A percentile compares a stretch with the other conserved stretches of the same genome.
phyloP scores from a whole-genome alignment of 257 asterid genomes.

The Primulina eburnea region DNA sequence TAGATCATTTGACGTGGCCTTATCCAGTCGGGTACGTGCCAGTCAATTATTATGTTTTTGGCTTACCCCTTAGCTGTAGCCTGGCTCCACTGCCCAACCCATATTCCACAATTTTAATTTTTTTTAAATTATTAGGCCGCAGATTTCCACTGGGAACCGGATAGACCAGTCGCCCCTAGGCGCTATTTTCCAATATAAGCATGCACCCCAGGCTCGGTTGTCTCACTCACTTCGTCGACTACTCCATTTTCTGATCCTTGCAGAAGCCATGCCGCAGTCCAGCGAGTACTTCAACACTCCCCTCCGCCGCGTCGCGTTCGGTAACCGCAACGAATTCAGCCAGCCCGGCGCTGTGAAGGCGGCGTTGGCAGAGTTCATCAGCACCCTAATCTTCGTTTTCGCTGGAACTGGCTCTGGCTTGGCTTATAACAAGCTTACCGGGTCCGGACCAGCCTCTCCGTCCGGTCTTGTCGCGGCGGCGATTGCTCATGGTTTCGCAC shows the following conservation, averaged over 20 bases:
- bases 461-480: slow-evolving; percentile 3
- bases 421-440: slow-evolving; percentile 9
- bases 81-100: background rate
- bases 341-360: slow-evolving; percentile 6
- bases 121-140: background rate
- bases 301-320: background rate
- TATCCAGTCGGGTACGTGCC: background rate
- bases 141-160: background rate
- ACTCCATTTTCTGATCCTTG: background rate
- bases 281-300: background rate
- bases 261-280: background rate
- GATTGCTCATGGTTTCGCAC: slow-evolving; percentile 34
- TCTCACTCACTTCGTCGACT: background rate
- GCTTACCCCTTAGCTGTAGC: background rate
- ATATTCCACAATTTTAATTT: background rate
- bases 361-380: slow-evolving; percentile 12
- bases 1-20: background rate
- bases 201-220: background rate
- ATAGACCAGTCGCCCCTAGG: background rate
- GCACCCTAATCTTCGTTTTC: slow-evolving; percentile 12
- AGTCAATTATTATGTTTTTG: background rate
- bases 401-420: slow-evolving; percentile 14
- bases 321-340: background rate
- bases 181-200: background rate
- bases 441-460: background rate